These are phyloP conservation scores for Nematocida homosporus DNA, from an alignment of 371 early-diverging fungal species.

Conservation along the genomic window DNA sequence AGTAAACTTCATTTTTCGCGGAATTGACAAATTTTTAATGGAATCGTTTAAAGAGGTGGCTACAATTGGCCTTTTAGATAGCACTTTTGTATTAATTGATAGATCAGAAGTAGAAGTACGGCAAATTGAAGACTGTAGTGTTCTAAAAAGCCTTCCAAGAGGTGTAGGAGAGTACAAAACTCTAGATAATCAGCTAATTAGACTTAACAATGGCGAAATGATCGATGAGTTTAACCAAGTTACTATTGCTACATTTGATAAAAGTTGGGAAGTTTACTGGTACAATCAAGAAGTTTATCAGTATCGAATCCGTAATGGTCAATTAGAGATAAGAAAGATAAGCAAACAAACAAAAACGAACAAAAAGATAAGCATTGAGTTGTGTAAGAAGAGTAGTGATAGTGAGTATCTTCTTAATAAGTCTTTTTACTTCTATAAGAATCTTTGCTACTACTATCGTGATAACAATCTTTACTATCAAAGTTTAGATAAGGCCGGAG, in stretches of 20 bases:
- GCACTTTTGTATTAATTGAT: neutral
- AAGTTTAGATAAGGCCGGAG: neutral
- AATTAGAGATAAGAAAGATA: too few species aligned
- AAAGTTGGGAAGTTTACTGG: neutral
- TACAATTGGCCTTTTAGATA: neutral
- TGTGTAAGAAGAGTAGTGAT: too few species aligned
- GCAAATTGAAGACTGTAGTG: neutral
- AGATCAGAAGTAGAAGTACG: neutral
- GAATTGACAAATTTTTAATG: too few species aligned
- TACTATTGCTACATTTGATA: neutral
- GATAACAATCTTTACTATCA: too few species aligned
- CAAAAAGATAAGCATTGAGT: too few species aligned
- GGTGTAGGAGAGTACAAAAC: neutral
- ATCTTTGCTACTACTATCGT: too few species aligned
- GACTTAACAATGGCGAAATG: neutral
- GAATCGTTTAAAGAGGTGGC: neutral
- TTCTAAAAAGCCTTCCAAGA: neutral
- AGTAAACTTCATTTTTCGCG: conserved; percentile 40
- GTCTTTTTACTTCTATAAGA: too few species aligned
- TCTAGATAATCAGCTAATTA: neutral
- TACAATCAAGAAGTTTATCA: too few species aligned
- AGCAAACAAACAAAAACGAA: too few species aligned
- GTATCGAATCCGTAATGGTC: too few species aligned
- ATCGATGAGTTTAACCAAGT: neutral
- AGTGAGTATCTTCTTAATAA: too few species aligned